Evolutionary conservation across 2,329 filamentous ascomycete species (phyloP), one percentile per base, ranked within the genome.

Genomic region (Alternaria sp.): DNA sequence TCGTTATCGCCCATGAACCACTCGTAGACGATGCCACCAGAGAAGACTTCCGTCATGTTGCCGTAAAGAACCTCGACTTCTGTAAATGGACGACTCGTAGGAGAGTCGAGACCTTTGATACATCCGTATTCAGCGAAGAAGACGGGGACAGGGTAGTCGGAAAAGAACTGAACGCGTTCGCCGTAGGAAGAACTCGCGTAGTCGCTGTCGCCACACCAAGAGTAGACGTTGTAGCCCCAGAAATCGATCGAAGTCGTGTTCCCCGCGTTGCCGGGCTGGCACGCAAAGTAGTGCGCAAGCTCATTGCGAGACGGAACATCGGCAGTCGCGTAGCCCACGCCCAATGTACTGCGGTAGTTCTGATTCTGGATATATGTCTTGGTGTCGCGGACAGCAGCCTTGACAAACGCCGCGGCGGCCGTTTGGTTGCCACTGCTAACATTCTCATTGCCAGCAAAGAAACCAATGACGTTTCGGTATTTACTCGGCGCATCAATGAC

Each of bases 141-240:
- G 73, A 93, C 91, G 44, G 95, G 95, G 3, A 98, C 92, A 2
- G 91, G 92, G 84, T 95, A 99, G 76, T 89, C 86, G 59, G 83
- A 79, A 83, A 97, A 98, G 82, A 97, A 95, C 55, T 91, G 78
- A 65, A 93, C 92, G 77, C 94, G 90, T 60, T 87, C 84, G 66
- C 88, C 83, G 80, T 95, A 99, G 40, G 91, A 91, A 0, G 95
- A 97, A 51, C 82, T 74, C 31, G 83, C 72, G 81, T 90, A 95
- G 73, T 82, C 86, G 77, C 91, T 96, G 70, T 93, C 78, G 66
- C 94, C 95, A 77, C 95, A 99, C 95, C 95, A 99, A 42, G 93
- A 96, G 85, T 98, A 99, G 80, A 98, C 96, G 83, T 99, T 99
- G 89, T 98, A 98, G 57, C 95, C 95, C 91, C 93, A 98, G 84